phyloP scores from a whole-genome alignment of 805 yeast species.

The Starmerella geochares region DNA sequence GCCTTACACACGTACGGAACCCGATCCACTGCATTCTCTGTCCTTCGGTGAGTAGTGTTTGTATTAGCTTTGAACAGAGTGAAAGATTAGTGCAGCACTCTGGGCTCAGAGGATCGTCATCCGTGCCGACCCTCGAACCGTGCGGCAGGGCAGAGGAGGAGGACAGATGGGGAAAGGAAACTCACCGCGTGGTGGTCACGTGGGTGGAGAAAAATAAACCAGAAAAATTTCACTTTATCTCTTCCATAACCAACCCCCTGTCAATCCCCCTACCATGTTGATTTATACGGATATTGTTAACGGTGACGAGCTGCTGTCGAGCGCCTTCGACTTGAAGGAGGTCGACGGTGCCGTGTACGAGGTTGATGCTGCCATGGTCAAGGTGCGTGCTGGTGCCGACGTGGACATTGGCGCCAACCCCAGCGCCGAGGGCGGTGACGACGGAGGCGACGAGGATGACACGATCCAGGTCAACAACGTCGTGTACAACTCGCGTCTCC shows the following conservation, averaged over 20 bases:
- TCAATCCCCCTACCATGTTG: slow-evolving; percentile 28
- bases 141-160: background rate
- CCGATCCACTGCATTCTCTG: too few relatives aligned
- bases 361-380: slow-evolving; percentile 91
- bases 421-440: slow-evolving; percentile 89
- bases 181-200: background rate
- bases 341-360: slow-evolving; percentile 91
- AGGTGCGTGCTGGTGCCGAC: slow-evolving; percentile 73
- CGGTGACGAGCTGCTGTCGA: slow-evolving; percentile 87
- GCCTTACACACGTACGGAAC: too few relatives aligned
- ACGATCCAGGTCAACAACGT: slow-evolving; percentile 94
- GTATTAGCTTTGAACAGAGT: too few relatives aligned
- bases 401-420: slow-evolving; percentile 99
- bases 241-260: slow-evolving; percentile 3
- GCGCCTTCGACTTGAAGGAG: slow-evolving; percentile 81
- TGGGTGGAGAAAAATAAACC: background rate
- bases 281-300: slow-evolving; percentile 65
- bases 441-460: slow-evolving; percentile 76
- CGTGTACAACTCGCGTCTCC: slow-evolving; percentile 97
- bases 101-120: too few relatives aligned
- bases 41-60: too few relatives aligned
- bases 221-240: background rate
- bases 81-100: too few relatives aligned
- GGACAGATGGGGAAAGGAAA: too few relatives aligned
- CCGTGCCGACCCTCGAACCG: too few relatives aligned